Base-by-base conservation (phyloP, 2,329 filamentous ascomycete genomes). In the Sphaerulina musiva region DNA sequence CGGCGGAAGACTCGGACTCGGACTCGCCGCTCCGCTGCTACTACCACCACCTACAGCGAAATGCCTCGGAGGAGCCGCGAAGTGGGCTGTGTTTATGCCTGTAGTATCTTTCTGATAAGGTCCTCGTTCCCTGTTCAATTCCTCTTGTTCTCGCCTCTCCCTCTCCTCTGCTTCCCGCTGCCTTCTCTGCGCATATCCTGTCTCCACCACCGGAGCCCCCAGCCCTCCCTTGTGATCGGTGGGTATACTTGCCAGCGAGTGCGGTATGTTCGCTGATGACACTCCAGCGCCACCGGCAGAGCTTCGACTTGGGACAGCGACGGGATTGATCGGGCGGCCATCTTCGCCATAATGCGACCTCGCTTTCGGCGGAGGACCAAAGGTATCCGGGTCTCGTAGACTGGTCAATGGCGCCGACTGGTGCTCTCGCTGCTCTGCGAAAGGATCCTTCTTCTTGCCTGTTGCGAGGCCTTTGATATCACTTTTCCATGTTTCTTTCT, bases 361-460 rank as follows among this genome's bases (percentile, higher is more conserved):
- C 57, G 80, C 86, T 64, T 82, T 91, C 0, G 90, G 90, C 26
- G 90, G 90, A 23, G 89, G 88, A 2, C 81, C 89, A 68, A 95
- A 95, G 12, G 82, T 80, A 45, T 61, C 60, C 52, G 67, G 90
- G 67, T 95, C 89, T 67, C 82, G 84, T 31, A 95, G 78, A 3
- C 81, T 77, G 7, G 82, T 77, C 42, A 95, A 73, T 1, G 90
- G 89, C 12, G 78, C 76, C 6, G 80, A 78, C 49, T 78, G 72
- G 59, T 82, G 81, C 23, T 78, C 20, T 41, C 69, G 64, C 32
- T 80, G 72, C 38, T 72, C 65, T 53, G 66, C 65, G 40, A 72
- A 68, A 12, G 70, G 60, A 53, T 76, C 70, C 57, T 65, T 62
- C 54, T 66, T 66, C 57, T 68, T 79, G 75, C 52, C 78, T 73